Percentiles rank a stretch among this genome's conserved stretches.
Evolutionary conservation across 202 grass and related monocot species (phyloP).

Genomic region (Tripidium arundinaceum): DNA sequence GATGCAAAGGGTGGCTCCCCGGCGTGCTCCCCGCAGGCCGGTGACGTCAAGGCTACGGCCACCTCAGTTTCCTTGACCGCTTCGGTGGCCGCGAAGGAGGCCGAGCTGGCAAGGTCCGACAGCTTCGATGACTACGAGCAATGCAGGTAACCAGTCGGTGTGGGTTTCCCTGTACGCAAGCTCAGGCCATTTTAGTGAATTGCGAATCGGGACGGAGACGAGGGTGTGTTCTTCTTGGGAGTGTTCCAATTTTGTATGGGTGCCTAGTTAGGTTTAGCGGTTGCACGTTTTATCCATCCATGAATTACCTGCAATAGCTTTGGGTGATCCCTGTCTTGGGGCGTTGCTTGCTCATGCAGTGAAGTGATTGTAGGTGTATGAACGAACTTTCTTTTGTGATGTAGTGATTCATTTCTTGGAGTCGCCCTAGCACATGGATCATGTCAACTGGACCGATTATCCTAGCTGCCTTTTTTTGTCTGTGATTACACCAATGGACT

Average conservation of each 20-base stretch:
- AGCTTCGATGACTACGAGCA: slow-evolving; percentile 77
- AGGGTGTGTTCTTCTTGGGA: background rate
- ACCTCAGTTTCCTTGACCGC: slow-evolving; percentile 22
- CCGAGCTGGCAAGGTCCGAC: slow-evolving; percentile 37
- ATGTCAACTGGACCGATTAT: no score
- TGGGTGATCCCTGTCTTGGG: no score
- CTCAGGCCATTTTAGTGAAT: background rate
- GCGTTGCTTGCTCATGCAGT: background rate
- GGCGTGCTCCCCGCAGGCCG: background rate
- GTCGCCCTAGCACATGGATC: no score
- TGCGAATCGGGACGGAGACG: background rate
- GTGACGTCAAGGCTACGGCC: slow-evolving; percentile 4
- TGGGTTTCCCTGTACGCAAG: background rate
- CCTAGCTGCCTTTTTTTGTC: no score
- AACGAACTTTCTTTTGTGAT: no score
- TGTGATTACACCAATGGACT: no score
- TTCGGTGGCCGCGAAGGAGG: slow-evolving; percentile 51
- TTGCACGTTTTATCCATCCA: background rate
- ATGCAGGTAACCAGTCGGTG: slow-evolving; percentile 66
- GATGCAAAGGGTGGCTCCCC: slow-evolving; percentile 25
- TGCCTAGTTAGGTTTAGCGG: background rate
- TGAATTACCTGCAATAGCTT: background rate
- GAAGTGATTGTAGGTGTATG: background rate
- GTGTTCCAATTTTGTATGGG: background rate
- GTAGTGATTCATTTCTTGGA: no score